phyloP scores from a whole-genome alignment of 257 asterid genomes.

The Primulina huaijiensis region DNA sequence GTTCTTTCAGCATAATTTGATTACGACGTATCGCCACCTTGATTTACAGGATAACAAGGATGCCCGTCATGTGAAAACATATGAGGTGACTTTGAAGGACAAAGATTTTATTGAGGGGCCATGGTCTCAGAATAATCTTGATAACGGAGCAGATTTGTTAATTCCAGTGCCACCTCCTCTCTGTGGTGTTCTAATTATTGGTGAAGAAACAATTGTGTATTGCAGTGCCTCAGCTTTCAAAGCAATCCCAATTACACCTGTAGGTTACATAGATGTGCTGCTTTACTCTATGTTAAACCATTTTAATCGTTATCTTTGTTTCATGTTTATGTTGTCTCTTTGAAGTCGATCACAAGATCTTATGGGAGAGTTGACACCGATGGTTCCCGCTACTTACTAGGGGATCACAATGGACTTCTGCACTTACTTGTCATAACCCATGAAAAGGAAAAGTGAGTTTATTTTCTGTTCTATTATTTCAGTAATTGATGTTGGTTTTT shows the following conservation, averaged over 20 bases:
- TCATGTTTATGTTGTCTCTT: conserved; percentile 25
- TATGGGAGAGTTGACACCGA: conserved; percentile 93
- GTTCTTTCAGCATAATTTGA: background rate
- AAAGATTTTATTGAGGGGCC: conserved; percentile 94
- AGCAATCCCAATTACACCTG: conserved; percentile 88
- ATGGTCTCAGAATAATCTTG: conserved; percentile 93
- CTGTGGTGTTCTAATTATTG: conserved; percentile 87
- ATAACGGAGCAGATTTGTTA: conserved; percentile 84
- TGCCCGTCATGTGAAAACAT: conserved; percentile 87
- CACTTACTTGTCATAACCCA: conserved; percentile 85
- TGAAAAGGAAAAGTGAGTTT: conserved; percentile 79
- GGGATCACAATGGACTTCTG: conserved; percentile 85
- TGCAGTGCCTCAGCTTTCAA: conserved; percentile 81
- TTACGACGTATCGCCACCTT: conserved; percentile 10
- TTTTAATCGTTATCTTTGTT: conserved; percentile 23
- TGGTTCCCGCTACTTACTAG: conserved; percentile 85
- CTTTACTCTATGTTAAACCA: conserved; percentile 16
- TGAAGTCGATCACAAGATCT: conserved; percentile 72
- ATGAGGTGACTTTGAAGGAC: conserved; percentile 84
- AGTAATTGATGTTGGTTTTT: background rate
- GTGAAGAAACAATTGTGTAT: conserved; percentile 91
- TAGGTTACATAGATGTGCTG: conserved; percentile 37
- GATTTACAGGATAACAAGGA: conserved; percentile 78
- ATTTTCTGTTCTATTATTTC: conserved; percentile 17
- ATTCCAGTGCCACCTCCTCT: conserved; percentile 95